phyloP scores from a whole-genome alignment of 441 rosid genomes.

The Populus hybrid region DNA sequence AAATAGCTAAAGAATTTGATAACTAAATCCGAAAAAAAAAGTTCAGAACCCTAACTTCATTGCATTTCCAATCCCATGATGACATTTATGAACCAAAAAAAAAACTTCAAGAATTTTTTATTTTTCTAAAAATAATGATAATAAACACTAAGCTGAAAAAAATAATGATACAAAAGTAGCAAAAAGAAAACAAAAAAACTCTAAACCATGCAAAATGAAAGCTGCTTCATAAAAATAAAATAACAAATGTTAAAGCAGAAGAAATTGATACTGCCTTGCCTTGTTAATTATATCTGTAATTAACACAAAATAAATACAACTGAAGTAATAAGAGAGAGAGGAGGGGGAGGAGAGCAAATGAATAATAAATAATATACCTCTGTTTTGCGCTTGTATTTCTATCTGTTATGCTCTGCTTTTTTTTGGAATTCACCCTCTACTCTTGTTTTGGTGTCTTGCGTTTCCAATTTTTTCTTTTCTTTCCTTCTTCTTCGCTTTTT shows the following conservation, averaged over 20 bases:
- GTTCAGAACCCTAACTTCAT: not conserved
- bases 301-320: not conserved
- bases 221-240: not conserved
- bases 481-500: constrained; percentile 25
- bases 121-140: not conserved
- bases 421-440: not conserved
- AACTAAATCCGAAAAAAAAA: not conserved
- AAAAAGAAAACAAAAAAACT: not conserved
- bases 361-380: not conserved
- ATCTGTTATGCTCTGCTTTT: not conserved
- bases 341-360: not conserved
- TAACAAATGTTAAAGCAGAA: not conserved
- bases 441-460: not conserved
- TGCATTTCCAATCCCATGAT: not conserved
- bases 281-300: not conserved
- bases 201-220: not conserved
- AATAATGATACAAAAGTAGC: not conserved
- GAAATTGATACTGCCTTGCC: not conserved
- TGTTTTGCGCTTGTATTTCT: not conserved
- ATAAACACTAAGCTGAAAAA: not conserved
- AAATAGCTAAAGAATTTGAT: not conserved
- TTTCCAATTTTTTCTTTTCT: not conserved
- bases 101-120: not conserved
- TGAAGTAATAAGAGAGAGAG: not conserved
- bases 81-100: not conserved